Percentiles rank a stretch among this genome's conserved stretches.
Conservation (phyloP, 1,139 yeast species). For the Scheffersomyces parashehatae region DNA sequence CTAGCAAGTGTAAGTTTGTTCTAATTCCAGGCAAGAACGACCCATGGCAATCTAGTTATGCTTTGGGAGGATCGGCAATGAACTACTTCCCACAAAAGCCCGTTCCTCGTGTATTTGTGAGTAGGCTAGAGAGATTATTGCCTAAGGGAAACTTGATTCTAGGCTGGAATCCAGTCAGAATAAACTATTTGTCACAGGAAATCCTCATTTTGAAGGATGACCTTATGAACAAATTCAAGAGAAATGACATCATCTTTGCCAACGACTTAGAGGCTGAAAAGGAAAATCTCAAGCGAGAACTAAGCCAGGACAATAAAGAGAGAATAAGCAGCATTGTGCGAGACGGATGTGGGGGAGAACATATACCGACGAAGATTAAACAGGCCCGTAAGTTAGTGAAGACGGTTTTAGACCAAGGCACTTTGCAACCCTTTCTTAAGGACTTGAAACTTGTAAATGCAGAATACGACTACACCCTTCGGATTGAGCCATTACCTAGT, state of each 20-base stretch:
- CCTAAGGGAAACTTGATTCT: slow-evolving; percentile 53
- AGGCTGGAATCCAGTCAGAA: slow-evolving; percentile 78
- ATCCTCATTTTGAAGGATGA: slow-evolving; percentile 75
- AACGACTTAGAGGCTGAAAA: slow-evolving; percentile 37
- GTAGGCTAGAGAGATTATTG: slow-evolving; percentile 61
- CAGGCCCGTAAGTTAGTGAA: slow-evolving; percentile 78
- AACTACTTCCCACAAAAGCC: slow-evolving; percentile 68
- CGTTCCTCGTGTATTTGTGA: slow-evolving; percentile 71
- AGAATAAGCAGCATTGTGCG: slow-evolving; percentile 13
- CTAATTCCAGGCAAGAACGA: slow-evolving; percentile 89
- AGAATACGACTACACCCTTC: slow-evolving; percentile 67
- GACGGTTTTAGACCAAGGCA: slow-evolving; percentile 84
- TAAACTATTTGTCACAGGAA: slow-evolving; percentile 83
- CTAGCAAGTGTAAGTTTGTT: slow-evolving; percentile 47
- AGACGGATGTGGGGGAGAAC: slow-evolving; percentile 11
- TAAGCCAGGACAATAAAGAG: slow-evolving; percentile 16
- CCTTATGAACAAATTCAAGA: slow-evolving; percentile 63
- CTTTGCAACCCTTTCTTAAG: slow-evolving; percentile 74
- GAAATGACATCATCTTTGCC: slow-evolving; percentile 64
- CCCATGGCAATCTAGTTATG: slow-evolving; percentile 82
- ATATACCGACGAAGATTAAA: slow-evolving; percentile 26
- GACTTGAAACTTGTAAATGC: slow-evolving; percentile 65
- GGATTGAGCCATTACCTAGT: slow-evolving; percentile 80
- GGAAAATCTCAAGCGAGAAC: slow-evolving; percentile 17
- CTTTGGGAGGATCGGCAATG: slow-evolving; percentile 63